Conservation (phyloP, 2,329 filamentous ascomycete genomes). For the Fusarium fujikuroi region DNA sequence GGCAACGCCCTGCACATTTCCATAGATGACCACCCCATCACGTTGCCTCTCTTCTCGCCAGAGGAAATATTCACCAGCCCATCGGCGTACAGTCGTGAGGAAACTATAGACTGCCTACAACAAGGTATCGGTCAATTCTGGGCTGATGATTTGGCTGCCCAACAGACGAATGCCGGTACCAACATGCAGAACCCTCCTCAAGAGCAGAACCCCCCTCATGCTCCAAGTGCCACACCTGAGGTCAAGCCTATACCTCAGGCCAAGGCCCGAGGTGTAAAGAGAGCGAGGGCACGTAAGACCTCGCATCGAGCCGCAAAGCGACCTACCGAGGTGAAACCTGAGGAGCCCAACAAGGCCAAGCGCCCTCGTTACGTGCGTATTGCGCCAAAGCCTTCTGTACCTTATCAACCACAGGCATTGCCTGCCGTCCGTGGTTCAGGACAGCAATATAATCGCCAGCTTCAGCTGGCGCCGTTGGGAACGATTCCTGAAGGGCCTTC, state of each 20-base stretch:
- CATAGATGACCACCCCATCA: not conserved
- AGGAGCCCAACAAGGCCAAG: too few relatives aligned
- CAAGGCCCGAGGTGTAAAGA: not conserved
- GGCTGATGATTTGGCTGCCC: not conserved
- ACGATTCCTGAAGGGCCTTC: too few relatives aligned
- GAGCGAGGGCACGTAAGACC: not conserved
- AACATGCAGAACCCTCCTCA: not conserved
- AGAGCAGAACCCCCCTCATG: not conserved
- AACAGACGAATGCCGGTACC: not conserved
- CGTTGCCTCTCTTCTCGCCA: not conserved
- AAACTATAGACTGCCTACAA: not conserved
- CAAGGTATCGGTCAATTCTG: not conserved
- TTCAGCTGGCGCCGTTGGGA: too few relatives aligned
- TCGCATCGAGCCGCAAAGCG: not conserved
- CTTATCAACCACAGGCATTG: too few relatives aligned
- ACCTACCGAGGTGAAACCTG: too few relatives aligned
- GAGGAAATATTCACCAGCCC: not conserved
- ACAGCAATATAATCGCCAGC: too few relatives aligned
- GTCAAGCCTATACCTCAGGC: not conserved
- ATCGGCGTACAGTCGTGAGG: not conserved
- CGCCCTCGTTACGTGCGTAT: too few relatives aligned
- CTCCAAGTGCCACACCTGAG: not conserved
- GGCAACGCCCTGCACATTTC: not conserved
- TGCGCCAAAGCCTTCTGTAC: too few relatives aligned
- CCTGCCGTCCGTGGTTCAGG: too few relatives aligned